phyloP scores from a whole-genome alignment of 148 eudicot species.

The Rhododendron molle region DNA sequence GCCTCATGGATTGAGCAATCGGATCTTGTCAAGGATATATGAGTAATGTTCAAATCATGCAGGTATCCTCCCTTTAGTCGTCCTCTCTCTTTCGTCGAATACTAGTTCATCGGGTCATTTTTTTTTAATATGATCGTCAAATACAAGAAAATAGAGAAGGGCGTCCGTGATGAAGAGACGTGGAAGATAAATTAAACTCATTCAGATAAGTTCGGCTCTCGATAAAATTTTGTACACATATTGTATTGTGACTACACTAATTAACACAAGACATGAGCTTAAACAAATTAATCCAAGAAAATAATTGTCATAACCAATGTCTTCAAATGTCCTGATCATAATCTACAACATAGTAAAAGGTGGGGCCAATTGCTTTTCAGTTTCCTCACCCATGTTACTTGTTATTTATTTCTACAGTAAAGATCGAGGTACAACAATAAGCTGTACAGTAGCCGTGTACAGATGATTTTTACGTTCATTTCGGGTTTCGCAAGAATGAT shows the following conservation, averaged over 20 bases:
- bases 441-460: too few relatives aligned
- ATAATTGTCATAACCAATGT: background rate
- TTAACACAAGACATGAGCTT: background rate
- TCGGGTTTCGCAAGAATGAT: too few relatives aligned
- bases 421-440: too few relatives aligned
- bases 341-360: background rate
- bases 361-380: background rate
- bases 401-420: background rate
- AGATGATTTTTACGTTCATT: too few relatives aligned
- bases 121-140: too few relatives aligned
- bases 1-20: too few relatives aligned
- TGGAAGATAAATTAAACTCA: too few relatives aligned
- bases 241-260: background rate
- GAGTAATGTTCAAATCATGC: background rate
- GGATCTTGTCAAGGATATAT: too few relatives aligned
- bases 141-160: background rate
- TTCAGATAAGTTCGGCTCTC: background rate
- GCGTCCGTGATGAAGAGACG: too few relatives aligned
- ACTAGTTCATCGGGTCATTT: too few relatives aligned
- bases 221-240: background rate
- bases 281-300: background rate
- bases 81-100: too few relatives aligned
- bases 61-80: background rate
- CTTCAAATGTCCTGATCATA: background rate
- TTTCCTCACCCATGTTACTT: background rate